Evolutionary conservation across 1,139 yeast genomes (phyloP).

Genomic region (Suhomyces bokatorum): DNA sequence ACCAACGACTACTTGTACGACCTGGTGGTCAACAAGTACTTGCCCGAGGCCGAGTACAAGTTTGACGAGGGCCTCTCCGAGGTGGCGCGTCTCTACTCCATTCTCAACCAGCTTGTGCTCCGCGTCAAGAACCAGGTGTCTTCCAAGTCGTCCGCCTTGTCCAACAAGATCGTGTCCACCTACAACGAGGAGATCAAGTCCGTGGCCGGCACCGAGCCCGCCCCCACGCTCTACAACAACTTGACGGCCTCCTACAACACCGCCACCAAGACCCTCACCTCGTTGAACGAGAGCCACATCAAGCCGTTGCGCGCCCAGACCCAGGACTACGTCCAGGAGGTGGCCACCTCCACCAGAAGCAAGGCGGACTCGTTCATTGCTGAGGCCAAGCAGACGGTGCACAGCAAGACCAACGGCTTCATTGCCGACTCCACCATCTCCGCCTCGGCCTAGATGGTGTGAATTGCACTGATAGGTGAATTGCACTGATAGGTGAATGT

Average conservation of each 20-base stretch:
- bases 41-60: slow-evolving; percentile 32
- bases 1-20: slow-evolving; percentile 30
- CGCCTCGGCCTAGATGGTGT: slow-evolving; percentile 16
- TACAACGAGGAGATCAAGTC: slow-evolving; percentile 36
- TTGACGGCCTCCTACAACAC: slow-evolving; percentile 41
- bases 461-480: too few species aligned
- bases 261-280: slow-evolving; percentile 34
- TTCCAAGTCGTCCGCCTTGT: slow-evolving; percentile 32
- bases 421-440: slow-evolving; percentile 19
- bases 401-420: slow-evolving; percentile 16
- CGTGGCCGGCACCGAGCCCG: slow-evolving; percentile 12
- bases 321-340: slow-evolving; percentile 39
- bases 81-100: slow-evolving; percentile 32
- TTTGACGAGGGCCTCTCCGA: slow-evolving; percentile 25
- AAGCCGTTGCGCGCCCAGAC: slow-evolving; percentile 46
- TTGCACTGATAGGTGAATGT: too few species aligned
- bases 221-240: slow-evolving; percentile 25
- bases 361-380: slow-evolving; percentile 39
- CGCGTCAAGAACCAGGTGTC: slow-evolving; percentile 30
- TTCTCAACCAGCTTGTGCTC: slow-evolving; percentile 31
- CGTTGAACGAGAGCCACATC: slow-evolving; percentile 38
- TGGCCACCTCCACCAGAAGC: slow-evolving; percentile 29
- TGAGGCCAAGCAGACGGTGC: slow-evolving; percentile 30
- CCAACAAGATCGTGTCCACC: slow-evolving; percentile 34
- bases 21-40: slow-evolving; percentile 30